Evolutionary conservation across 2,329 filamentous ascomycete genomes (phyloP).

Genomic region (Exophiala bonariae): DNA sequence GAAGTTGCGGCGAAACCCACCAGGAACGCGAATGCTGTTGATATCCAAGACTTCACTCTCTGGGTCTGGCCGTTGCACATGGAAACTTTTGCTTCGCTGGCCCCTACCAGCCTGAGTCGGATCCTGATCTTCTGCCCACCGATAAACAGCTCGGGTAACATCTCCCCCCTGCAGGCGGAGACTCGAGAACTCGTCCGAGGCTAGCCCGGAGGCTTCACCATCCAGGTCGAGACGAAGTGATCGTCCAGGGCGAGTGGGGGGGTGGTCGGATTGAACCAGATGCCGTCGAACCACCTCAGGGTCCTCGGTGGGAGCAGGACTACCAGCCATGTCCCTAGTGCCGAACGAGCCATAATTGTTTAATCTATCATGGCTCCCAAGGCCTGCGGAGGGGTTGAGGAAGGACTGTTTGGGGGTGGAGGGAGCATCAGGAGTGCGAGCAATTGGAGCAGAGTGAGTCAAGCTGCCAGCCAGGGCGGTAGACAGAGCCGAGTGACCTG

Average conservation of each 20-base stretch:
- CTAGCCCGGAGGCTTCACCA: constrained; percentile 38
- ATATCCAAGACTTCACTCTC: constrained; percentile 82
- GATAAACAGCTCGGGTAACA: constrained; percentile 91
- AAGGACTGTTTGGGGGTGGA: constrained; percentile 12
- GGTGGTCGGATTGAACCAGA: constrained; percentile 68
- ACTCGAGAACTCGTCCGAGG: constrained; percentile 88
- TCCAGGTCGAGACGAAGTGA: constrained; percentile 33
- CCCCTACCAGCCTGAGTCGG: constrained; percentile 58
- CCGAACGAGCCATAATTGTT: constrained; percentile 81
- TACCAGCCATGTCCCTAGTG: constrained; percentile 56
- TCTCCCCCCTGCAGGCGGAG: constrained; percentile 90
- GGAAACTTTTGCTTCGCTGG: constrained; percentile 85
- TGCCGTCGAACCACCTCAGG: constrained; percentile 89
- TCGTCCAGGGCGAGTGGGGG: constrained; percentile 37
- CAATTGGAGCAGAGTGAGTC: constrained; percentile 49
- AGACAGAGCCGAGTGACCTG: constrained; percentile 83
- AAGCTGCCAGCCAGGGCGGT: constrained; percentile 78
- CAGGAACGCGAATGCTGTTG: constrained; percentile 85
- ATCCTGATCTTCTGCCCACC: constrained; percentile 90
- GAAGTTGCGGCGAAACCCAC: constrained; percentile 90
- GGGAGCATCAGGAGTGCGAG: constrained; percentile 45
- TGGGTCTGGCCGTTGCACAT: constrained; percentile 71
- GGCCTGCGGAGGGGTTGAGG: constrained; percentile 58
- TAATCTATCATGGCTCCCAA: constrained; percentile 47
- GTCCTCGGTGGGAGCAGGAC: constrained; percentile 70